phyloP scores from a whole-genome alignment of 345 rosid genomes.

The Gossypium mustelinum region DNA sequence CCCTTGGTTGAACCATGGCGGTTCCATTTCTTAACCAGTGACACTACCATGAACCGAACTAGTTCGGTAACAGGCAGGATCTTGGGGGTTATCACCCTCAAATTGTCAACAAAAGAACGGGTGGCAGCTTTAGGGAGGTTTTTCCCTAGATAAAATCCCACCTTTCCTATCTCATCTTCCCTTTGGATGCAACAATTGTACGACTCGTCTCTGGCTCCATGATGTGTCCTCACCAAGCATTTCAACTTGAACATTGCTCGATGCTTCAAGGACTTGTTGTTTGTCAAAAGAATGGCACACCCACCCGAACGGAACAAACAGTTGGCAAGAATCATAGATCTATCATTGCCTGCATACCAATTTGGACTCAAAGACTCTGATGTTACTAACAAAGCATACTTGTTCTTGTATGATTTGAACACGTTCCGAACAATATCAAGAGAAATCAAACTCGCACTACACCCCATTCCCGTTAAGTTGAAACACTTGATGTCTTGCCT shows the following conservation, averaged over 20 bases:
- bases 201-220: slow-evolving; percentile 72
- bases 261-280: slow-evolving; percentile 46
- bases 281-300: slow-evolving; percentile 64
- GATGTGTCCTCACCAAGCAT: slow-evolving; percentile 81
- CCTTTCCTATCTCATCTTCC: slow-evolving; percentile 63
- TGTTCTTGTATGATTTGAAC: slow-evolving; percentile 50
- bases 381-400: slow-evolving; percentile 53
- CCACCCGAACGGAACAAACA: slow-evolving; percentile 85
- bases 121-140: slow-evolving; percentile 75
- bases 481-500: slow-evolving; percentile 61
- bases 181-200: slow-evolving; percentile 59
- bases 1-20: slow-evolving; percentile 14
- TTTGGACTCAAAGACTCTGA: slow-evolving; percentile 80
- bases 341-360: slow-evolving; percentile 77
- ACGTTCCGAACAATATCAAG: slow-evolving; percentile 58
- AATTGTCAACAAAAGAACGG: slow-evolving; percentile 69
- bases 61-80: slow-evolving; percentile 76
- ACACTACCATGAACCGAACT: slow-evolving; percentile 37
- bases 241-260: slow-evolving; percentile 62
- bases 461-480: slow-evolving; percentile 85
- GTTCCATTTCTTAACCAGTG: slow-evolving; percentile 32
- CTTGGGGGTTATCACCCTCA: slow-evolving; percentile 59
- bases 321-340: slow-evolving; percentile 86
- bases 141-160: slow-evolving; percentile 70
- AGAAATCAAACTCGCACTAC: slow-evolving; percentile 84